These are phyloP conservation scores for Globisporangium solare DNA, from an alignment of 352 stramenopile genomes.

Conservation along the genomic window DNA sequence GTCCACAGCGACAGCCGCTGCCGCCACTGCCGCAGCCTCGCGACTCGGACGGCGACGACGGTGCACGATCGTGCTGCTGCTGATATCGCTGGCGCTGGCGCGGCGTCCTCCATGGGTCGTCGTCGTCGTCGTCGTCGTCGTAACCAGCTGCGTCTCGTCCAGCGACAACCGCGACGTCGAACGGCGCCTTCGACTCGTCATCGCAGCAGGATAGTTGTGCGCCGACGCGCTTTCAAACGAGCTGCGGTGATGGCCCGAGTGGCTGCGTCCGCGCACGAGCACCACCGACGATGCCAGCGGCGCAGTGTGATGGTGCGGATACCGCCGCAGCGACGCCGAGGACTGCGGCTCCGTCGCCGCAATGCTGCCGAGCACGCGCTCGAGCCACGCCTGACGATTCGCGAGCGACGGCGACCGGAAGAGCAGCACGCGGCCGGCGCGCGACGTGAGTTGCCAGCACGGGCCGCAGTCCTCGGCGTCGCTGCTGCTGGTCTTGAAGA, in stretches of 20 bases:
- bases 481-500: conserved; percentile 35
- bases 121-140: too few species aligned
- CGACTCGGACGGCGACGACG: conserved; percentile 39
- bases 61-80: conserved; percentile 15
- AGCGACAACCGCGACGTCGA: conserved; percentile 12
- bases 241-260: conserved; percentile 4
- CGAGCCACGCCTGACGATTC: conserved; percentile 46
- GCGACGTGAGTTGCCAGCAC: conserved; percentile 72
- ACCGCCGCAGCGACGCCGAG: neutral
- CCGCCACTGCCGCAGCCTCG: neutral
- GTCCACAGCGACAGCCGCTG: conserved; percentile 5
- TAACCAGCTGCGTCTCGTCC: conserved; percentile 10
- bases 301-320: too few species aligned
- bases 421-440: conserved; percentile 45
- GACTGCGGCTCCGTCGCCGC: neutral
- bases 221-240: conserved; percentile 21
- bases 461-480: conserved; percentile 55
- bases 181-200: too few species aligned
- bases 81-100: neutral
- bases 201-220: too few species aligned
- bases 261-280: too few species aligned
- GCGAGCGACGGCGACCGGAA: conserved; percentile 57
- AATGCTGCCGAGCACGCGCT: conserved; percentile 25
- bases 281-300: too few species aligned
- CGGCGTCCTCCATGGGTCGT: neutral